phyloP scores from a whole-genome alignment of 305 asterid genomes.

The Nicotiana rustica region DNA sequence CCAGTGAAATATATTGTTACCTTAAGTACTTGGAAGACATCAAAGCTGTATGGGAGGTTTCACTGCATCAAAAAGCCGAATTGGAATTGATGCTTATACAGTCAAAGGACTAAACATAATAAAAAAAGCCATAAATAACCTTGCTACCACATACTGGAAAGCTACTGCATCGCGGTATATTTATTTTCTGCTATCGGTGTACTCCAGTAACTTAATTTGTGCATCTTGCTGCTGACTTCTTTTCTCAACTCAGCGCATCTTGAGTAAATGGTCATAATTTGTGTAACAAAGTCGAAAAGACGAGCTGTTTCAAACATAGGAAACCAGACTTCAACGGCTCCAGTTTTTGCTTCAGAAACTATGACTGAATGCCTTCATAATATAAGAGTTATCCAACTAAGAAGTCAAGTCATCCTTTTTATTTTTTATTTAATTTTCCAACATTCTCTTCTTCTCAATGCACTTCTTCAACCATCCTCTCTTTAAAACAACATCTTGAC shows the following conservation, averaged over 20 bases:
- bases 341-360: slow-evolving; percentile 13
- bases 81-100: not conserved
- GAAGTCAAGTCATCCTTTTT: slow-evolving; percentile 21
- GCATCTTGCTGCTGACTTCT: not conserved
- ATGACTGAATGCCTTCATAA: not conserved
- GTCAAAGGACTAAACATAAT: not conserved
- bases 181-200: not conserved
- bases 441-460: not conserved
- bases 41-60: not conserved
- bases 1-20: not conserved
- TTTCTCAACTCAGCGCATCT: not conserved
- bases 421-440: slow-evolving; percentile 1
- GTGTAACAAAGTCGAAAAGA: slow-evolving; percentile 1
- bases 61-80: not conserved
- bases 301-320: not conserved
- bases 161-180: not conserved
- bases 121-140: not conserved
- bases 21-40: not conserved
- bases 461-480: slow-evolving; percentile 14
- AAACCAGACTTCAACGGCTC: slow-evolving; percentile 1
- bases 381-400: not conserved
- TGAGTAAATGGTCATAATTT: slow-evolving; percentile 10
- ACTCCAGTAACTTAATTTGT: not conserved
- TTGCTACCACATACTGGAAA: not conserved
- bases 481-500: not conserved